Evolutionary conservation across 2,329 filamentous ascomycete genomes (phyloP).

Genomic region (Xylaria digitata): DNA sequence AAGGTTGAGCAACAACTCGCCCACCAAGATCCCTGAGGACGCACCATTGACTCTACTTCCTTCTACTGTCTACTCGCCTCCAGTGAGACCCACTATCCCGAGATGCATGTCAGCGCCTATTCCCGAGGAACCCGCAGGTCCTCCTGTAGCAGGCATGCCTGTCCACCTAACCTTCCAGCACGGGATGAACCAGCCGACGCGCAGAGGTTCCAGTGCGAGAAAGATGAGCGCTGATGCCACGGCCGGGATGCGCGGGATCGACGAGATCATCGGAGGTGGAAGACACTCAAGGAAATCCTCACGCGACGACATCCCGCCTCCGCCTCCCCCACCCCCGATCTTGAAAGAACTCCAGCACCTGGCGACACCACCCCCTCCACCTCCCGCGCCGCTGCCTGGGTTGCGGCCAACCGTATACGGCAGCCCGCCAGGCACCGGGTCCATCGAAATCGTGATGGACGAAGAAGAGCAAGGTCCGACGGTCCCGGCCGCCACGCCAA

Average conservation of each 20-base stretch:
- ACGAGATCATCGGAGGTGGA: constrained; percentile 56
- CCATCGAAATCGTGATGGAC: constrained; percentile 76
- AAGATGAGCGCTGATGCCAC: constrained; percentile 54
- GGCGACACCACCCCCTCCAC: constrained; percentile 69
- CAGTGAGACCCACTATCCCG: constrained; percentile 60
- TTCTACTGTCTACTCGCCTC: constrained; percentile 70
- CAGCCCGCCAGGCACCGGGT: constrained; percentile 60
- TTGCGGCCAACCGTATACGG: constrained; percentile 55
- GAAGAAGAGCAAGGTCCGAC: constrained; percentile 58
- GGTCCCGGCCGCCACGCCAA: constrained; percentile 51
- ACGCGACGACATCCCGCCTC: constrained; percentile 64
- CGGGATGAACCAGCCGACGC: constrained; percentile 43
- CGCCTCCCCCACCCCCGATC: constrained; percentile 63
- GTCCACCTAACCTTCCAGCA: constrained; percentile 58
- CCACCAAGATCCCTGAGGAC: constrained; percentile 48
- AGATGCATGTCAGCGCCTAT: constrained; percentile 72
- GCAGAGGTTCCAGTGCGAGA: constrained; percentile 49
- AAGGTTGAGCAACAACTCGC: constrained; percentile 46
- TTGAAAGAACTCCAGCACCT: constrained; percentile 73
- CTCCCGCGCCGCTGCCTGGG: constrained; percentile 67
- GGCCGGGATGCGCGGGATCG: constrained; percentile 59
- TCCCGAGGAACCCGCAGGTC: constrained; percentile 58
- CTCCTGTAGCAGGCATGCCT: constrained; percentile 49
- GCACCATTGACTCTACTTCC: constrained; percentile 62
- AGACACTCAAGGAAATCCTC: constrained; percentile 58